Conservation (phyloP, 2,329 filamentous ascomycete genomes). For the Septoria petroselini region DNA sequence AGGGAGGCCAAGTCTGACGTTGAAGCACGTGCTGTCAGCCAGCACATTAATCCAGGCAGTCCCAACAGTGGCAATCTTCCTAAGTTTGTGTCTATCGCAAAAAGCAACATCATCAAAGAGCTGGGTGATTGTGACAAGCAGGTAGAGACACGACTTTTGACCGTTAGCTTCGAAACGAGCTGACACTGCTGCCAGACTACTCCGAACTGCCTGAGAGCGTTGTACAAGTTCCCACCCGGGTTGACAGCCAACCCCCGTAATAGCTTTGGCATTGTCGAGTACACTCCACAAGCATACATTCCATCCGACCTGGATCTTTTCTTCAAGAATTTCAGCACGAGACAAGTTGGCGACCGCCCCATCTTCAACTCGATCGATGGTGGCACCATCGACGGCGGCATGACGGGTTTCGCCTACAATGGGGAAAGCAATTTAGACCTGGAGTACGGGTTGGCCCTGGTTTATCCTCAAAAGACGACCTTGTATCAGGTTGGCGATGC, state of each 20-base stretch:
- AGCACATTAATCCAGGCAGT: constrained; percentile 8
- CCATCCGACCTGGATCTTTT: constrained; percentile 44
- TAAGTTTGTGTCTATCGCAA: constrained; percentile 17
- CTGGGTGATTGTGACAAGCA: constrained; percentile 23
- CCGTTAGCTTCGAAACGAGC: too few relatives aligned
- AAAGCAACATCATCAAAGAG: constrained; percentile 15
- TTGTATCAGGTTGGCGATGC: constrained; percentile 48
- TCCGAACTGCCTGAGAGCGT: constrained; percentile 43
- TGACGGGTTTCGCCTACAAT: constrained; percentile 36
- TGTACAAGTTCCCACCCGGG: constrained; percentile 44
- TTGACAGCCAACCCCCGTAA: constrained; percentile 38
- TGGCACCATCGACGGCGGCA: constrained; percentile 25
- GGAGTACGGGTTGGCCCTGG: constrained; percentile 53
- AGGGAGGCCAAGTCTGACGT: constrained; percentile 10
- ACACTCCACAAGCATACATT: constrained; percentile 42
- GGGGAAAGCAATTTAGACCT: constrained; percentile 57
- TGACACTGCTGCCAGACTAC: constrained; percentile 32
- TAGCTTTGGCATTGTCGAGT: constrained; percentile 47
- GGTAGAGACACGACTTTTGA: neutral
- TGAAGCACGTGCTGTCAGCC: constrained; percentile 23
- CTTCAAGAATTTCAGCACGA: constrained; percentile 19
- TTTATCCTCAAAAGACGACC: constrained; percentile 49
- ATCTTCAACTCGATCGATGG: constrained; percentile 30
- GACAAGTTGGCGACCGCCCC: constrained; percentile 26
- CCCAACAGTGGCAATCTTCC: constrained; percentile 18